Evolutionary conservation across 257 asterid genomes (phyloP), one percentile per base, ranked within the genome.

Genomic region (Perilla frutescens): DNA sequence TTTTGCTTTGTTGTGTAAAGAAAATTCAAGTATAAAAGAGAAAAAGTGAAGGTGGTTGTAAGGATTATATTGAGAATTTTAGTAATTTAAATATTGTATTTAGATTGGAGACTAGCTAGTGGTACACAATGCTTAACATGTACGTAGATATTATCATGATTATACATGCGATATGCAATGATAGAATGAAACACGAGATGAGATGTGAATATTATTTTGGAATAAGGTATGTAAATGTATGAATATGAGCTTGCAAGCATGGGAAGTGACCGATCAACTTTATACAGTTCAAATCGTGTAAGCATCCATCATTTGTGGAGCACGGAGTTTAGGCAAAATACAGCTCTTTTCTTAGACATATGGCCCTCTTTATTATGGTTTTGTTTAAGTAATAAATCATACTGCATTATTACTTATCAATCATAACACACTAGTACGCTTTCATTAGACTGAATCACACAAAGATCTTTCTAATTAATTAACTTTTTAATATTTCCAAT

Each of bases 291-390:
- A 75, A 82, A 77, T 68, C 60, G 79, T 36, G 29, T 45, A 77
- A 47, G 65, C 55, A 54, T 71, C 79, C 83, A 84, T 87, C 83
- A 84, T 83, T 82, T 81, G 70, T 51, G 68, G 58, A 66, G 77
- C 87, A 76, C 48, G 74, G 26, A 67, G 47, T 66, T 79, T 45
- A 45, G 84, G 70, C 73, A 44, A 77, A 71, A 68, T 74, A 65
- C 68, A 64, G 71, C 81, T 64, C 40, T 72, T 76, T 47, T 64
- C 61, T 60, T 56, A 62, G 75, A 76, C 87, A 81, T 70, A 71
- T 41, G 78, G 80, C 74, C 71, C 83, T 72, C 43, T 53, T 13
- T 66, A 4, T 51, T 73, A 8, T 50, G 3, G 26, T 11, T 49
- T 4, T 4, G 70, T 26, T 37, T 61, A 44, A 51, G 62, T 49